Evolutionary conservation across 2,329 filamentous ascomycete genomes (phyloP).

Genomic region (Sporothrix phasma): DNA sequence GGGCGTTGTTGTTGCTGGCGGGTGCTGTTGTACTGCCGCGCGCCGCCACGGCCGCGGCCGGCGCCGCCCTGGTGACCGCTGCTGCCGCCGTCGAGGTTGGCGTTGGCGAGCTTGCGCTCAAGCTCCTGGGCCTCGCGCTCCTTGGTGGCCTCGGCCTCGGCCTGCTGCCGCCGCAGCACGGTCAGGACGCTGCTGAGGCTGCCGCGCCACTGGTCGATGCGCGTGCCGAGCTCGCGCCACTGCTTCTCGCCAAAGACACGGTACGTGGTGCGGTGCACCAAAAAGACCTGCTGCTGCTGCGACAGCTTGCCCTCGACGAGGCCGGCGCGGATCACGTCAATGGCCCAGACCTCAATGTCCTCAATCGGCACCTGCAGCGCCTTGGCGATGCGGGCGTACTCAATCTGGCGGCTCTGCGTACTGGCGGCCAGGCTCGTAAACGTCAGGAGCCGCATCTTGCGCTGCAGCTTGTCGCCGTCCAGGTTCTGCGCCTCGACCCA

Average conservation of each 20-base stretch:
- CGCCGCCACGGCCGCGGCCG: not conserved
- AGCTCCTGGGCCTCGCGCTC: constrained; percentile 66
- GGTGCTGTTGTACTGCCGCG: constrained; percentile 11
- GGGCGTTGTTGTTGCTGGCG: constrained; percentile 26
- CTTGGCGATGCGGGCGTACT: constrained; percentile 75
- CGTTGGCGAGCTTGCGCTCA: constrained; percentile 46
- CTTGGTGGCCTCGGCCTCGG: constrained; percentile 64
- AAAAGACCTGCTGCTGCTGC: constrained; percentile 84
- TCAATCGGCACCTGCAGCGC: constrained; percentile 72
- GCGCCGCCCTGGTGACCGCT: constrained; percentile 17
- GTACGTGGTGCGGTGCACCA: constrained; percentile 93
- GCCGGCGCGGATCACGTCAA: constrained; percentile 91
- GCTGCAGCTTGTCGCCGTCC: constrained; percentile 66
- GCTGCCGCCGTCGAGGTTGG: constrained; percentile 27
- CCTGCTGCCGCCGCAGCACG: constrained; percentile 71
- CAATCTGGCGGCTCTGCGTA: constrained; percentile 73
- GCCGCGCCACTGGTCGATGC: constrained; percentile 83
- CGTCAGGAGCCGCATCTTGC: constrained; percentile 93
- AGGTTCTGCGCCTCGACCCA: constrained; percentile 70
- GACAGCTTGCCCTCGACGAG: constrained; percentile 94
- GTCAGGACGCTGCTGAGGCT: constrained; percentile 69
- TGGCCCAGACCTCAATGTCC: constrained; percentile 97
- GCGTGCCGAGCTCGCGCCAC: constrained; percentile 87
- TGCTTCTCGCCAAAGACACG: constrained; percentile 96
- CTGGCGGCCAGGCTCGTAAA: constrained; percentile 82